Evolutionary conservation across 371 early-diverging fungal genomes (phyloP).

Genomic region (Syncephalis fuscata): DNA sequence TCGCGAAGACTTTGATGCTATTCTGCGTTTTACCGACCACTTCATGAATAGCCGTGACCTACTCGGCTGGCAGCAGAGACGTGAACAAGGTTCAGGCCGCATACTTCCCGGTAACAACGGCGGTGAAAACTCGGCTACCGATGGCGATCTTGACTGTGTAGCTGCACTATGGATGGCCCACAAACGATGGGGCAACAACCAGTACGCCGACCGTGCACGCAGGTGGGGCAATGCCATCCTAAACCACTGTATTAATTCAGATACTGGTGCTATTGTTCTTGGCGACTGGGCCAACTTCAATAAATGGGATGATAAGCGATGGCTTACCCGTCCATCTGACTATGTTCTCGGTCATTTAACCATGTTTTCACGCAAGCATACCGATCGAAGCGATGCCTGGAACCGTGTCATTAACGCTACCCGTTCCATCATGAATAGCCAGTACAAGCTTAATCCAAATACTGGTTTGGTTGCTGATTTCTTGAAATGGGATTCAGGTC

Average conservation of each 20-base stretch:
- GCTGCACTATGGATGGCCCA: conserved; percentile 8
- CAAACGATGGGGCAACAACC: conserved; percentile 32
- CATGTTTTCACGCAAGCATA: conserved; percentile 35
- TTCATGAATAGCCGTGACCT: conserved; percentile 33
- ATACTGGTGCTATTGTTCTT: conserved; percentile 31
- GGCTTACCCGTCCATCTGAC: conserved; percentile 35
- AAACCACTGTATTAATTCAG: conserved; percentile 31
- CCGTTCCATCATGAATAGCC: conserved; percentile 18
- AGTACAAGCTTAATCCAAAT: conserved; percentile 23
- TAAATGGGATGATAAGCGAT: conserved; percentile 7
- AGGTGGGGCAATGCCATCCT: conserved; percentile 25
- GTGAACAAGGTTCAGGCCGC: conserved; percentile 8
- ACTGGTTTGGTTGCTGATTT: conserved; percentile 44
- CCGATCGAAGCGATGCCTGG: conserved; percentile 28
- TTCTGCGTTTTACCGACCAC: conserved; percentile 29
- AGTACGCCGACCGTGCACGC: conserved; percentile 25
- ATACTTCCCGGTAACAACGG: conserved; percentile 20
- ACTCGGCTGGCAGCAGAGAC: conserved; percentile 45
- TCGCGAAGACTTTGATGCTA: conserved; percentile 37
- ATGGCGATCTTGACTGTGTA: conserved; percentile 39
- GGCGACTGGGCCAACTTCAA: conserved; percentile 35
- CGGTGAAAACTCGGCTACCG: conserved; percentile 34
- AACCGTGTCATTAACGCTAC: conserved; percentile 27
- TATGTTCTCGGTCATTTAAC: conserved; percentile 36
- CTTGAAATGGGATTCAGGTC: conserved; percentile 21